Percentiles rank a stretch among this genome's conserved stretches.
Evolutionary conservation across 2,329 filamentous ascomycete genomes (phyloP).

Genomic region (Aureobasidium namibiae): DNA sequence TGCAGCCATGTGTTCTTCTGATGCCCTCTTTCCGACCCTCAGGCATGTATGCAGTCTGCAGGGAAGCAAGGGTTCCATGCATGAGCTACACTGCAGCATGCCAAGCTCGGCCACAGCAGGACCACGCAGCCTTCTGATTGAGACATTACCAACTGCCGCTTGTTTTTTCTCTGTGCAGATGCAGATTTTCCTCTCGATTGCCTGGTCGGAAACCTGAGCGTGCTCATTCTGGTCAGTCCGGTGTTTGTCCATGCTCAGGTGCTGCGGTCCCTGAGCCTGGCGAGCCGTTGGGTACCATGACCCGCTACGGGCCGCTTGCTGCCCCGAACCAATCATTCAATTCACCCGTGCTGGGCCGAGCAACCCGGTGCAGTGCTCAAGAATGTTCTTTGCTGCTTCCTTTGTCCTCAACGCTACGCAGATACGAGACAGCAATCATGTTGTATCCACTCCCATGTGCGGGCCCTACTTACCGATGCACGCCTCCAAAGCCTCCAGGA

Average conservation of each 20-base stretch:
- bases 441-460: slow-evolving; percentile 6
- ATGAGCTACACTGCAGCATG: slow-evolving; percentile 5
- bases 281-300: background rate
- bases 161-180: background rate
- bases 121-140: background rate
- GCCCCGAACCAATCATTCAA: background rate
- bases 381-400: slow-evolving; percentile 2
- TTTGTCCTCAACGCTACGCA: background rate
- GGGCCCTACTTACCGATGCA: background rate
- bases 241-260: background rate
- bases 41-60: slow-evolving; percentile 5
- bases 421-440: background rate
- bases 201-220: background rate
- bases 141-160: background rate
- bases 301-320: background rate
- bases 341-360: background rate
- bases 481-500: background rate
- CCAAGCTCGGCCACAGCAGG: background rate
- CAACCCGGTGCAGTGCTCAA: background rate
- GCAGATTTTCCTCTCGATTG: too few relatives aligned
- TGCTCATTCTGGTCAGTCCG: background rate
- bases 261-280: background rate
- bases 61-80: slow-evolving; percentile 3
- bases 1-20: background rate
- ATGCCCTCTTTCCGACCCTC: background rate